phyloP scores from a whole-genome alignment of 345 rosid genomes.

The Trapa incisa region DNA sequence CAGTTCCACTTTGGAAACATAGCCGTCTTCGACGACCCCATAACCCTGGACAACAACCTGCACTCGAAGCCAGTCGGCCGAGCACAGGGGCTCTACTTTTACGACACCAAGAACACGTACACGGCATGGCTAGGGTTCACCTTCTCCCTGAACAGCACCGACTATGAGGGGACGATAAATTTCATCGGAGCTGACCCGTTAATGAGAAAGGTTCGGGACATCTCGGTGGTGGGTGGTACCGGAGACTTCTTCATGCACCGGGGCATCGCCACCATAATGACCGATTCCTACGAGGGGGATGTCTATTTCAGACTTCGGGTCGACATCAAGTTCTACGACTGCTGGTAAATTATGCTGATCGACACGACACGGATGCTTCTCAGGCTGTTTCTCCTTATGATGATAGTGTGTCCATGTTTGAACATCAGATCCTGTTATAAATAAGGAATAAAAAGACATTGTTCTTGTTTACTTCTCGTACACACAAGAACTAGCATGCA shows the following conservation, averaged over 20 bases:
- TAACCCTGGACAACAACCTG: constrained; percentile 36
- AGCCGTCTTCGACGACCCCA: constrained; percentile 38
- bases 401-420: no score
- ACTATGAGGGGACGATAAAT: constrained; percentile 23
- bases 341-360: constrained; percentile 19
- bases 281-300: constrained; percentile 32
- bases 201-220: constrained; percentile 30
- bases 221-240: constrained; percentile 37
- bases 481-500: no score
- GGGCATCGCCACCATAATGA: constrained; percentile 34
- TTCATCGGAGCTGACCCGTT: constrained; percentile 34
- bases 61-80: constrained; percentile 27
- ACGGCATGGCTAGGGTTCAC: constrained; percentile 43
- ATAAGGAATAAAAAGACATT: no score
- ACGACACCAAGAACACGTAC: constrained; percentile 29
- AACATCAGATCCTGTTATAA: no score
- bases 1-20: constrained; percentile 31
- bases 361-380: neutral
- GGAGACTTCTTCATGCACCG: constrained; percentile 42
- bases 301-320: constrained; percentile 26
- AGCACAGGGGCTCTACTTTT: constrained; percentile 39
- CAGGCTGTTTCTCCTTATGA: neutral
- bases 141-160: constrained; percentile 26
- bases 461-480: neutral
- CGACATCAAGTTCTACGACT: constrained; percentile 37